A percentile compares a stretch with the other conserved stretches of the same genome.
These are phyloP conservation scores for Monilinia fructicola DNA, from an alignment of 2,329 filamentous ascomycete species.

Conservation along the genomic window DNA sequence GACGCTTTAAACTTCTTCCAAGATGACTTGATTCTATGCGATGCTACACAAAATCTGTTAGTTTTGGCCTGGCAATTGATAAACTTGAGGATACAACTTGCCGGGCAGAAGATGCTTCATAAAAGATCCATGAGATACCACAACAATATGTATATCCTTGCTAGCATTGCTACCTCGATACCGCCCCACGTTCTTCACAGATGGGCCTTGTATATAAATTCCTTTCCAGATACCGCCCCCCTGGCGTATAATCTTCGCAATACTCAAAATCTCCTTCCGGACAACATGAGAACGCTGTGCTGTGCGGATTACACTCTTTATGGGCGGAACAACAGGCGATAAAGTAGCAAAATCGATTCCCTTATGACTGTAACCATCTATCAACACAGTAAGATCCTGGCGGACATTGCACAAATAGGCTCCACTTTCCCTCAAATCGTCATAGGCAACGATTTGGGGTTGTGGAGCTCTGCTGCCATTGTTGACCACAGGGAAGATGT, in stretches of 20 bases:
- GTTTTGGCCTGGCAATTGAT: background rate
- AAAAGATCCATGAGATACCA: conserved; percentile 16
- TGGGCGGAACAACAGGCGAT: background rate
- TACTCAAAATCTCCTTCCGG: background rate
- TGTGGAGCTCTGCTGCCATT: background rate
- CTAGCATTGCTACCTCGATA: too few species aligned
- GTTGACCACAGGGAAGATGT: background rate
- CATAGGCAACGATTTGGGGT: conserved; percentile 17
- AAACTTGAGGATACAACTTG: background rate
- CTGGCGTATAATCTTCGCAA: background rate
- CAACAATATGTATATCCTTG: conserved; percentile 11
- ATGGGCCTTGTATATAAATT: background rate
- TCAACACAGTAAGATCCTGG: background rate
- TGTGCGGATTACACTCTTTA: background rate
- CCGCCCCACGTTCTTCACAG: too few species aligned
- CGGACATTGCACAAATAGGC: conserved; percentile 4
- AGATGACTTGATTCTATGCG: background rate
- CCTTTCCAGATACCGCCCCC: conserved; percentile 17
- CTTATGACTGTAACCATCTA: background rate
- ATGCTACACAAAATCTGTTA: background rate
- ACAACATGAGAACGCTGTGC: background rate
- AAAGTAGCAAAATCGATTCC: conserved; percentile 10
- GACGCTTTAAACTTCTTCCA: background rate
- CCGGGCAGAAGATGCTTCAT: conserved; percentile 4
- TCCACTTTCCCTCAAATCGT: conserved; percentile 14